phyloP scores from a whole-genome alignment of 192 early-diverging fungal species.

The Jimgerdemannia lactiflua region DNA sequence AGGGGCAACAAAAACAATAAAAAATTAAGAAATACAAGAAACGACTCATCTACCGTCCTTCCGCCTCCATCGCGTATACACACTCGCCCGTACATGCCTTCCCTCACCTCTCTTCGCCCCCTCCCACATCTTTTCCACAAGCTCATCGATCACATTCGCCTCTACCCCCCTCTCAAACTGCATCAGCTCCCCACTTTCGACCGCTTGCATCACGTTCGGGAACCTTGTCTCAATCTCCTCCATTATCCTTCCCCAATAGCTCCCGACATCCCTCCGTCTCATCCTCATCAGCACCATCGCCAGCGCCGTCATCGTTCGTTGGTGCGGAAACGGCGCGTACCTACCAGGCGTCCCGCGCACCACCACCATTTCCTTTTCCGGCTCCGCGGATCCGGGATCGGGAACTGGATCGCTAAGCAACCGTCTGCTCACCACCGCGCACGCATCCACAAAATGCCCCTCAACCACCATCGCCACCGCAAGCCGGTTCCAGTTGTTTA shows the following conservation, averaged over 20 bases:
- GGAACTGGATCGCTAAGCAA: neutral
- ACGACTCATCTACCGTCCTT: no score
- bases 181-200: neutral
- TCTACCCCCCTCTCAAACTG: neutral
- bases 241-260: neutral
- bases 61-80: no score
- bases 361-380: no score
- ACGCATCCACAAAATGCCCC: constrained; percentile 32
- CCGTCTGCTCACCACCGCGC: constrained; percentile 13
- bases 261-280: neutral
- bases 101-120: neutral
- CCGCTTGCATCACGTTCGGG: neutral
- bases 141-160: neutral
- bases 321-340: neutral
- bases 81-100: neutral
- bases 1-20: no score
- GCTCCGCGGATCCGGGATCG: no score
- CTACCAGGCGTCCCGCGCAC: neutral
- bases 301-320: neutral
- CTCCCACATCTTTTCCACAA: neutral
- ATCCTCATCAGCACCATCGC: neutral
- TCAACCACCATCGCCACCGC: constrained; percentile 29
- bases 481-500: constrained; percentile 51
- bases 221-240: neutral
- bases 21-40: no score